Conservation (phyloP, 1,139 yeast species). For the Suhomyces choctaworum region DNA sequence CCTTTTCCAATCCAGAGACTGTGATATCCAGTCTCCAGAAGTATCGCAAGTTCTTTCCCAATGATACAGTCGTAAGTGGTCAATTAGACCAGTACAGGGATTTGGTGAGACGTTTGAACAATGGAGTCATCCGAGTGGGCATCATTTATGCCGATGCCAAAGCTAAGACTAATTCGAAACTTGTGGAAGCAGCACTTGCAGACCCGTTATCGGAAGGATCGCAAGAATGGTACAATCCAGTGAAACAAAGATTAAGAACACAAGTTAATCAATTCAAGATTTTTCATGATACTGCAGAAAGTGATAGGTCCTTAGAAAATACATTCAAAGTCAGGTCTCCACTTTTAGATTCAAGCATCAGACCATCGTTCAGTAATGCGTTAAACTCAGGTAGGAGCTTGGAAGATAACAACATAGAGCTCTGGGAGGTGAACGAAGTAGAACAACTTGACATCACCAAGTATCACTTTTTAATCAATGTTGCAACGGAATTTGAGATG, state of each 20-base stretch:
- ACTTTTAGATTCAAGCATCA: conserved; percentile 28
- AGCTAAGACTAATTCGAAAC: conserved; percentile 23
- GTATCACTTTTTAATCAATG: conserved; percentile 35
- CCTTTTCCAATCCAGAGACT: conserved; percentile 7
- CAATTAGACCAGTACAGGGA: conserved; percentile 18
- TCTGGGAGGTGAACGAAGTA: conserved; percentile 33
- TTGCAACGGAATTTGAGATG: conserved; percentile 29
- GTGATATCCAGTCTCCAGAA: conserved; percentile 7
- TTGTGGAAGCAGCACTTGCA: conserved; percentile 40
- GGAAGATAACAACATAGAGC: conserved; percentile 24
- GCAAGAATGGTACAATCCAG: conserved; percentile 31
- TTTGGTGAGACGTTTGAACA: conserved; percentile 4
- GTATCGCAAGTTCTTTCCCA: conserved; percentile 26
- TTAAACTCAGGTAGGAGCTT: not conserved
- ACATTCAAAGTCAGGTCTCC: conserved; percentile 34
- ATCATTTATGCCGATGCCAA: conserved; percentile 26
- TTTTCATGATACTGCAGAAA: conserved; percentile 11
- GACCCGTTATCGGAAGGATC: conserved; percentile 44
- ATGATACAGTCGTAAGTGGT: conserved; percentile 23
- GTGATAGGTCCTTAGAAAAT: conserved; percentile 1
- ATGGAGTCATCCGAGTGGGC: conserved; percentile 29
- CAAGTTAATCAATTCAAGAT: conserved; percentile 24
- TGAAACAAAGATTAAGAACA: conserved; percentile 24
- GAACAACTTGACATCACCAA: conserved; percentile 7
- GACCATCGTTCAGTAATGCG: conserved; percentile 24